Base-by-base conservation (phyloP, 345 rosid species). In the Syzygium jambos region DNA sequence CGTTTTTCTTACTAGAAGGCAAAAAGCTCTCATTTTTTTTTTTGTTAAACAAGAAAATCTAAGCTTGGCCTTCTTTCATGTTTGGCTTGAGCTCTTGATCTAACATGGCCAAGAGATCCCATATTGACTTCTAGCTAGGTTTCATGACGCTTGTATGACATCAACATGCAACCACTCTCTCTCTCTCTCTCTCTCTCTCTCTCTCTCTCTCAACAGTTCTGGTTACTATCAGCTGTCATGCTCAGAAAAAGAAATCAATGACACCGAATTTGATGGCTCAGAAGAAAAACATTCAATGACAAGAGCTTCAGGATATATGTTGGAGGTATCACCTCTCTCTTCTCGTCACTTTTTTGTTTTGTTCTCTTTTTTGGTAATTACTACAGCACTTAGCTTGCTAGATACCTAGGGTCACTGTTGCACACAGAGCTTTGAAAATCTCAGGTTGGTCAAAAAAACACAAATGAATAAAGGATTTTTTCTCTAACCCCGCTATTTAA, bases 211-310 rank as follows among this genome's bases (percentile, higher is more conserved):
- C 9, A 15, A 16, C 73, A 65, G 82, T 27, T 73, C 27, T 73
- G 82, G 82, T 38, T 73, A 38, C 82, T 21, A 73, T 73, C 82
- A 73, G 82, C 82, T 73, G 82, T 73, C 82, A 73, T 19, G 49
- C 49, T 38, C 82, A 73, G 73, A 86, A 49, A 78, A 63, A 29
- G 56, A 51, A 73, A 80, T 80, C 85, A 30, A 87, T 38, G 88
- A 52, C 89, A 87, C 86, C 89, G 63, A 89, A 89, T 84, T 90
- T 86, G 88, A 88, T 89, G 90, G 85, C 88, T 85, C 56, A 59
- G 73, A 88, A 88, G 84, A 77, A 65, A 86, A 86, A 73, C 80
- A 73, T 73, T 41, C 80, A 73, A 73, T 73, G 80, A 38, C 49
- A 73, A 11, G 82, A 19, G 27, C 82, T 73, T 41, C 82, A 38